Evolutionary conservation across 208 protist species (phyloP).

Genomic region (Trypanosoma platydactyli): DNA sequence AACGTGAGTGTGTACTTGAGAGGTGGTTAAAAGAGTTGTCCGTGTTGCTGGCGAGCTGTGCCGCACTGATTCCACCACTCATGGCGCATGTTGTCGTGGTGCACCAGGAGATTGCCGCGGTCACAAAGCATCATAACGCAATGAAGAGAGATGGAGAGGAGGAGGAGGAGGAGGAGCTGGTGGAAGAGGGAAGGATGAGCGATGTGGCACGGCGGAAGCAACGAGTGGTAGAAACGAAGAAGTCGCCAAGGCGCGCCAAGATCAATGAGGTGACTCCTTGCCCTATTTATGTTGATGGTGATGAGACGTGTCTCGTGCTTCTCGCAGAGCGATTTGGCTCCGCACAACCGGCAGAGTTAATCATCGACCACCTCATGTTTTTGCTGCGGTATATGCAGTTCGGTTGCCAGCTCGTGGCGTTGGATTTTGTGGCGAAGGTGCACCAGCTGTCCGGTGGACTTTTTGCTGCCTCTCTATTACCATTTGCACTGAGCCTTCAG

Average conservation of each 20-base stretch:
- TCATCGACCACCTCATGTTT: slow-evolving; percentile 47
- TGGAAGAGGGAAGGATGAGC: background rate
- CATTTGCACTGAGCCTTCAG: slow-evolving; percentile 50
- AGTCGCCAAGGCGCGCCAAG: background rate
- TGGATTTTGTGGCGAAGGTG: slow-evolving; percentile 38
- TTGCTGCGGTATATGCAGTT: slow-evolving; percentile 48
- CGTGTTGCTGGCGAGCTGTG: background rate
- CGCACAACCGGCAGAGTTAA: slow-evolving; percentile 49
- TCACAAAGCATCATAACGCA: background rate
- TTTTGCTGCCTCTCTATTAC: slow-evolving; percentile 53
- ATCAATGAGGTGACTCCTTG: background rate
- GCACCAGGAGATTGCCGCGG: background rate
- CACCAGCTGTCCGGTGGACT: slow-evolving; percentile 57
- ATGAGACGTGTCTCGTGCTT: background rate
- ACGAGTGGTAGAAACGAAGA: background rate
- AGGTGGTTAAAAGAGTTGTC: slow-evolving; percentile 20
- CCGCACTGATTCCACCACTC: background rate
- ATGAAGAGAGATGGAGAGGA: background rate
- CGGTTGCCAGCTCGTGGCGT: slow-evolving; percentile 30
- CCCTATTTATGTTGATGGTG: slow-evolving; percentile 6
- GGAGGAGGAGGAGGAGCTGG: background rate
- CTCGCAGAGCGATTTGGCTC: slow-evolving; percentile 46
- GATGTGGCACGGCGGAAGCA: background rate
- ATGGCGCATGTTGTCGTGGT: background rate
- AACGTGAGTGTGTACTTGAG: slow-evolving; percentile 1